phyloP scores from a whole-genome alignment of 306 rosid genomes.

The Neltuma alba region DNA sequence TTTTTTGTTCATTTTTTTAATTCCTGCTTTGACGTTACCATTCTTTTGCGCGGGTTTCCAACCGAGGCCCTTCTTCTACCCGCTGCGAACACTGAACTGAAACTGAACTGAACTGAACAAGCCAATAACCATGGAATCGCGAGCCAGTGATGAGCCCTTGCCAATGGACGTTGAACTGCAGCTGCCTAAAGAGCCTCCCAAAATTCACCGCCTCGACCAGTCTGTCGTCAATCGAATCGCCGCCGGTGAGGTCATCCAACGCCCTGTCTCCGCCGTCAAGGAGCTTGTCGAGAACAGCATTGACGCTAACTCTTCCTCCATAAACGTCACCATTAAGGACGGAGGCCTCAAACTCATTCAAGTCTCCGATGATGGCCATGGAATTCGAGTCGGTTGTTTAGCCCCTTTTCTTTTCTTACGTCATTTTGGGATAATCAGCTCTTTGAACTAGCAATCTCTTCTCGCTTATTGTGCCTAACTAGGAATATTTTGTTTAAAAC shows the following conservation, averaged over 20 bases:
- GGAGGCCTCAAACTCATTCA: constrained; percentile 97
- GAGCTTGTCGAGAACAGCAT: constrained; percentile 96
- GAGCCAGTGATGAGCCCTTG: constrained; percentile 3
- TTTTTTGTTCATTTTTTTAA: too few relatives aligned
- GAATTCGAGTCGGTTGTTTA: constrained; percentile 48
- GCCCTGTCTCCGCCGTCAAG: constrained; percentile 84
- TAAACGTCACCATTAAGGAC: constrained; percentile 74
- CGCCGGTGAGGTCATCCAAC: constrained; percentile 95
- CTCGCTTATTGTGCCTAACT: background rate
- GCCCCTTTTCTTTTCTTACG: background rate
- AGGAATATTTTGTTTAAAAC: background rate
- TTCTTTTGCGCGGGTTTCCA: background rate
- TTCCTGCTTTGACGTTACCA: too few relatives aligned
- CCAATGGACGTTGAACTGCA: constrained; percentile 39
- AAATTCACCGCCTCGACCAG: constrained; percentile 73
- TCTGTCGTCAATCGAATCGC: constrained; percentile 93
- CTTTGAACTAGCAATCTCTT: background rate
- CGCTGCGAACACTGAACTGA: background rate
- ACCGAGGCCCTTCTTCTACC: background rate
- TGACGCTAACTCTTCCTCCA: constrained; percentile 78
- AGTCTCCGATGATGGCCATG: constrained; percentile 94
- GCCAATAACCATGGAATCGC: background rate
- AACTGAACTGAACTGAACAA: constrained; percentile 8
- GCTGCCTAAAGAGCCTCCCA: constrained; percentile 56
- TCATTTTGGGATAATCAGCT: background rate